phyloP scores from a whole-genome alignment of 805 yeast genomes.

The Isabelozyma gotoi region DNA sequence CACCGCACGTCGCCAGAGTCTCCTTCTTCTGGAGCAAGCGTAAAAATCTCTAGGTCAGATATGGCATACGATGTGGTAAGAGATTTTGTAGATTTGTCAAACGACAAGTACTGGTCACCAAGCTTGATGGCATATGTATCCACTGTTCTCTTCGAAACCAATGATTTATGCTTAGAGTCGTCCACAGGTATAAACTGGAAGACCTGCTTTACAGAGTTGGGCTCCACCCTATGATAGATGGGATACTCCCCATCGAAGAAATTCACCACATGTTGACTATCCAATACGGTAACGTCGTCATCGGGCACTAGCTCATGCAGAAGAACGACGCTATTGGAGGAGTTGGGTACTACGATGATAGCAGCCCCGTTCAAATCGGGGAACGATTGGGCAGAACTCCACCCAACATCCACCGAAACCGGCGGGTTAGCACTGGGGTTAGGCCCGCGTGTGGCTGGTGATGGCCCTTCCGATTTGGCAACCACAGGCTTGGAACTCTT shows the following conservation, averaged over 20 bases:
- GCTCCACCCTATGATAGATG: conserved; percentile 1
- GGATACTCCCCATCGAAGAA: not conserved
- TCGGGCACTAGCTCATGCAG: not conserved
- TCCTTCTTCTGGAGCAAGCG: not conserved
- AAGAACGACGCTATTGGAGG: not conserved
- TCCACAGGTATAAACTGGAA: conserved; percentile 4
- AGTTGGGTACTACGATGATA: not conserved
- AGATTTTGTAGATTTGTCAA: not conserved
- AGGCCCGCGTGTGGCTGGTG: too few relatives aligned
- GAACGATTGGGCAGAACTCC: conserved; percentile 6
- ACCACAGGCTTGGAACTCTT: conserved; percentile 6
- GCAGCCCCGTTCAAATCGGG: conserved; percentile 10
- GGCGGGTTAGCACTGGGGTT: not conserved
- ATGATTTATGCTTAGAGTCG: conserved; percentile 1
- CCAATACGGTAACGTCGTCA: not conserved
- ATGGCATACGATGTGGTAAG: conserved; percentile 2
- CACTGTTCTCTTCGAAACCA: conserved; percentile 1
- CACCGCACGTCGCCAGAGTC: conserved; percentile 3
- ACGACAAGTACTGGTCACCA: conserved; percentile 5
- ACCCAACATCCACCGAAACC: conserved; percentile 4
- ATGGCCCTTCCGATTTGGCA: too few relatives aligned
- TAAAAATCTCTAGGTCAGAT: conserved; percentile 3
- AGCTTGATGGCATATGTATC: not conserved
- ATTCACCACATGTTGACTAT: not conserved
- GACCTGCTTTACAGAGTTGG: conserved; percentile 4